These are phyloP conservation scores for Annulohypoxylon stygium DNA, from an alignment of 495 filamentous ascomycete species.

Conservation along the genomic window DNA sequence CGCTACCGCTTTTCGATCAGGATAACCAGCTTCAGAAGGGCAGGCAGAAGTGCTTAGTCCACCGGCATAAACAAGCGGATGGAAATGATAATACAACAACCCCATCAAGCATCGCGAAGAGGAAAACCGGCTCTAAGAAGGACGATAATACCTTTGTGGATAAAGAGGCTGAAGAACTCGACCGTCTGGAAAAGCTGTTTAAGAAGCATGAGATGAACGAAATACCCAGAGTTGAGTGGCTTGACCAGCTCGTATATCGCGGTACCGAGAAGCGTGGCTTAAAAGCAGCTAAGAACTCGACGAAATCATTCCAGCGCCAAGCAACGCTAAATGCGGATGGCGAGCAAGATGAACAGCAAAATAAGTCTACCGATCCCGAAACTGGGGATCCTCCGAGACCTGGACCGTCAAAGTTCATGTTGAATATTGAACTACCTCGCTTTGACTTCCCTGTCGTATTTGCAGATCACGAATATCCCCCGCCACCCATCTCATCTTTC, in stretches of 20 bases:
- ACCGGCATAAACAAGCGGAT: slow-evolving; percentile 86
- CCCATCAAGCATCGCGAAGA: slow-evolving; percentile 70
- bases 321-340: slow-evolving; percentile 41
- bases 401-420: slow-evolving; percentile 67
- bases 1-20: slow-evolving; percentile 87
- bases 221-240: slow-evolving; percentile 91
- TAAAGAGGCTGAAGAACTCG: slow-evolving; percentile 79
- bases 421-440: slow-evolving; percentile 91
- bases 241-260: slow-evolving; percentile 92
- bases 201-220: slow-evolving; percentile 99
- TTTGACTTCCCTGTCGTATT: slow-evolving; percentile 98
- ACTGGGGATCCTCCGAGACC: slow-evolving; percentile 64
- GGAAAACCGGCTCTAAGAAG: slow-evolving; percentile 61
- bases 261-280: slow-evolving; percentile 81
- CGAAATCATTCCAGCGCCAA: slow-evolving; percentile 54
- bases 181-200: slow-evolving; percentile 85
- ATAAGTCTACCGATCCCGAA: slow-evolving; percentile 51
- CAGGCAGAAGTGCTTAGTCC: slow-evolving; percentile 88
- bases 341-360: slow-evolving; percentile 55
- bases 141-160: slow-evolving; percentile 60
- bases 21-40: slow-evolving; percentile 91
- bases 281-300: slow-evolving; percentile 62
- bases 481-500: slow-evolving; percentile 81
- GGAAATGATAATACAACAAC: slow-evolving; percentile 85
- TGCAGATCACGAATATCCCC: slow-evolving; percentile 90